Evolutionary conservation across 2,329 filamentous ascomycete species (phyloP), one percentile per base, ranked within the genome.

Genomic region (Hortaea werneckii): DNA sequence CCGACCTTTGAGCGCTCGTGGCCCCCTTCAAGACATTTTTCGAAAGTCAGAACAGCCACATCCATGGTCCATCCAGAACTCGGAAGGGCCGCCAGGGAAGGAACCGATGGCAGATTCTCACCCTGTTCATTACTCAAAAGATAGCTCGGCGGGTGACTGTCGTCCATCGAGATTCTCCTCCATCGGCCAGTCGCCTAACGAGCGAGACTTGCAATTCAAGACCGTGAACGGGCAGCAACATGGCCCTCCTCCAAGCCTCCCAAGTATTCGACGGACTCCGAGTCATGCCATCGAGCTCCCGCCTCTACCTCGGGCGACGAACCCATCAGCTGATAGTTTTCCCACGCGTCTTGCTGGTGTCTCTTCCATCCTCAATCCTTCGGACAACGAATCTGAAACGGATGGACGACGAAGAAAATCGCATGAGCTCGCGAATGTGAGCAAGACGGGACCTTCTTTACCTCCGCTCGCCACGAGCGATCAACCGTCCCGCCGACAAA

Each of bases 351-450:
- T 66, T 3, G 57, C 67, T 9, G 68, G 67, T 7, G 61, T 73
- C 26, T 66, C 68, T 13, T 70, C 68, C 1, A 71, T 74, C 12
- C 56, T 74, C 39, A 74, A 73, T 45, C 68, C 69, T 20, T 20
- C 20, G 20, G 20, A 20, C 20, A 20, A 20, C 20, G 20, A 20
- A 20, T 20, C 20, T 20, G 20, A 20, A 20, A 20, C 20, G 20
- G 20, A 20, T 20, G 20, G 20, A 20, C 20, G 20, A 20, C 20
- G 20, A 20, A 20, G 20, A 20, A 20, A 20, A 20, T 20, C 20
- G 20, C 20, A 20, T 20, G 20, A 20, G 20, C 20, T 20, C 20
- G 20, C 20, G 20, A 20, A 20, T 20, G 20, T 20, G 20, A 20
- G 20, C 20, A 20, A 20, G 8, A 53, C 66, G 10, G 64, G 66